phyloP scores from a whole-genome alignment of 257 asterid genomes.

The Mentha longifolia region DNA sequence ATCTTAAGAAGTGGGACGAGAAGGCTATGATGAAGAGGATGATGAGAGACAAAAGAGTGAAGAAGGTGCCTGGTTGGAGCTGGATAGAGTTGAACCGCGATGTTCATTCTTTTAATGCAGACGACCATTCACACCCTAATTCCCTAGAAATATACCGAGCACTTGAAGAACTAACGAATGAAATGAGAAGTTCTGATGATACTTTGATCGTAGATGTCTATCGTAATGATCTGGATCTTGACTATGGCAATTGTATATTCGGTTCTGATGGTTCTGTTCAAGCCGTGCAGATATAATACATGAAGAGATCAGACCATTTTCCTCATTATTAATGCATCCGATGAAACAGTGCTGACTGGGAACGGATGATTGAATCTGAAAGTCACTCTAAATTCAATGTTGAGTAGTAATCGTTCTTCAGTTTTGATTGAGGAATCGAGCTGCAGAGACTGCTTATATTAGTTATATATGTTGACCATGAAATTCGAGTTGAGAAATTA shows the following conservation, averaged over 20 bases:
- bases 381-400: background rate
- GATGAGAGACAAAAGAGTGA: constrained; percentile 72
- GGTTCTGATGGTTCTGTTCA: constrained; percentile 30
- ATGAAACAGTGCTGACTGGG: background rate
- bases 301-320: background rate
- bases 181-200: constrained; percentile 46
- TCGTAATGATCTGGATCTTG: constrained; percentile 37
- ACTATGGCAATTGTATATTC: constrained; percentile 28
- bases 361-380: constrained; percentile 24
- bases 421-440: constrained; percentile 3
- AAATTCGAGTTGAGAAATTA: background rate
- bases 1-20: constrained; percentile 72
- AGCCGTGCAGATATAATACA: constrained; percentile 24
- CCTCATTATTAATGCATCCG: background rate
- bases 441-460: background rate
- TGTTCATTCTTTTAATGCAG: constrained; percentile 79
- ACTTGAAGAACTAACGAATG: constrained; percentile 45
- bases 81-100: constrained; percentile 72
- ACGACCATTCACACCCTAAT: constrained; percentile 63
- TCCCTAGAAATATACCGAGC: constrained; percentile 56
- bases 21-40: constrained; percentile 71
- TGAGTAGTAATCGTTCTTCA: background rate
- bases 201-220: constrained; percentile 5
- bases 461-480: background rate
- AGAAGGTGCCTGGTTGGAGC: constrained; percentile 91